Conservation (phyloP, 768 basidiomycete species). For the Fomitopsis serialis region DNA sequence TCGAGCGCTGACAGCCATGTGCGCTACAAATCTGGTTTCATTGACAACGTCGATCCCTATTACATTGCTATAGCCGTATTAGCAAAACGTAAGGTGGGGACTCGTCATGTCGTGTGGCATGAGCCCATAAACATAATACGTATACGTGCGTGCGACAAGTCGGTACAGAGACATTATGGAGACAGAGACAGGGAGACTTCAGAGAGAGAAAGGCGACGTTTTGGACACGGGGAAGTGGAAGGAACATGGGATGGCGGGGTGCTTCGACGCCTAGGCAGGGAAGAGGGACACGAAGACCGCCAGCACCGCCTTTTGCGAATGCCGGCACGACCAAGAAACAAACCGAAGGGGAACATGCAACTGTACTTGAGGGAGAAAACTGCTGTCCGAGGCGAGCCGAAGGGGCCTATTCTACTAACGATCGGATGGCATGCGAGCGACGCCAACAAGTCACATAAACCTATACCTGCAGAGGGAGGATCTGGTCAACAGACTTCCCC, state of each 20-base stretch:
- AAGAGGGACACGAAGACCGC: constrained; percentile 3
- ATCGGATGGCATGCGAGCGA: constrained; percentile 1
- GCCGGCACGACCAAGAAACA: not conserved
- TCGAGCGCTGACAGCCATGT: no score
- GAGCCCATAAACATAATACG: constrained; percentile 22
- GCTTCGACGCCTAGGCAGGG: not conserved
- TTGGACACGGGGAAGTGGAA: constrained; percentile 7
- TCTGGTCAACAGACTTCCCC: constrained; percentile 14
- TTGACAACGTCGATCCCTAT: constrained; percentile 7
- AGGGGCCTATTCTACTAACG: constrained; percentile 4
- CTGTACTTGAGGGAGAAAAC: constrained; percentile 1
- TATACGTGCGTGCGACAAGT: constrained; percentile 15
- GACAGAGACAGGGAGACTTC: constrained; percentile 8
- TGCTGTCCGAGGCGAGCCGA: not conserved
- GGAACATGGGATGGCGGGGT: constrained; percentile 1
- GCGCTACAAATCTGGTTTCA: not conserved
- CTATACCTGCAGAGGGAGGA: not conserved
- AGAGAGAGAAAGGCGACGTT: constrained; percentile 9
- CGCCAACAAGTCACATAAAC: not conserved
- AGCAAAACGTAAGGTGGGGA: constrained; percentile 18
- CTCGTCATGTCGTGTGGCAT: constrained; percentile 21
- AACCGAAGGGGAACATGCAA: not conserved
- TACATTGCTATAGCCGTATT: constrained; percentile 20
- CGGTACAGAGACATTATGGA: constrained; percentile 15
- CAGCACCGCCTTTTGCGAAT: not conserved